Evolutionary conservation across 2,329 filamentous ascomycete species (phyloP).

Genomic region (Mycosphaerella sp.): DNA sequence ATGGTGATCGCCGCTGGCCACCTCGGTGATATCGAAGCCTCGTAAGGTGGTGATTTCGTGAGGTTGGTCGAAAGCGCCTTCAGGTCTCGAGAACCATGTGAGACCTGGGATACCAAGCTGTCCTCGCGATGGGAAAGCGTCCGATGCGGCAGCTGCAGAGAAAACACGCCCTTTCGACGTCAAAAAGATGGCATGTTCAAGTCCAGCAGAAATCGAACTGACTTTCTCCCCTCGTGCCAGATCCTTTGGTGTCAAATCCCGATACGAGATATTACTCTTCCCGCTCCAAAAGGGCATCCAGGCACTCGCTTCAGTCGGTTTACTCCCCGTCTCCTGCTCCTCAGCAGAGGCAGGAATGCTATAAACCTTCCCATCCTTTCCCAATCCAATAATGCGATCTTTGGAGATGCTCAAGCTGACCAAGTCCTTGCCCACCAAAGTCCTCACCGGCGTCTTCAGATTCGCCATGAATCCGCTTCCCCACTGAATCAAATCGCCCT

Average conservation of each 20-base stretch:
- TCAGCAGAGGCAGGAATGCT: constrained; percentile 70
- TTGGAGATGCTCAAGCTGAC: constrained; percentile 68
- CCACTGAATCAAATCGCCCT: constrained; percentile 89
- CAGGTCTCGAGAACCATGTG: constrained; percentile 69
- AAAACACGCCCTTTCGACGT: constrained; percentile 83
- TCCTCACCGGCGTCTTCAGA: constrained; percentile 58
- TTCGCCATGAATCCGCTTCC: constrained; percentile 67
- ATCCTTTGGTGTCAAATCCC: constrained; percentile 59
- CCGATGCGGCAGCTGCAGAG: constrained; percentile 73
- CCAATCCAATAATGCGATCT: constrained; percentile 77
- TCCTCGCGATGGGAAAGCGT: constrained; percentile 71
- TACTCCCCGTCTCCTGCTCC: constrained; percentile 62
- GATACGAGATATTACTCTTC: constrained; percentile 60
- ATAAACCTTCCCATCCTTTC: constrained; percentile 70
- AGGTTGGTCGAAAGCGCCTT: constrained; percentile 71
- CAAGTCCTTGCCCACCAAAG: constrained; percentile 75
- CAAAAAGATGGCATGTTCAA: constrained; percentile 80
- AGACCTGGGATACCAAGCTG: constrained; percentile 83
- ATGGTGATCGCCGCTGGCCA: constrained; percentile 83
- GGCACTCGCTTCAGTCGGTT: constrained; percentile 52
- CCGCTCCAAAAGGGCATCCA: constrained; percentile 72
- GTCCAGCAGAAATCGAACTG: constrained; percentile 65
- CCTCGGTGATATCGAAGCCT: constrained; percentile 63
- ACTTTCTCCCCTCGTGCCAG: constrained; percentile 67
- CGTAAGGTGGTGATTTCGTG: constrained; percentile 70